Conservation (phyloP, 257 asterid genomes). For the Primulina huaijiensis region DNA sequence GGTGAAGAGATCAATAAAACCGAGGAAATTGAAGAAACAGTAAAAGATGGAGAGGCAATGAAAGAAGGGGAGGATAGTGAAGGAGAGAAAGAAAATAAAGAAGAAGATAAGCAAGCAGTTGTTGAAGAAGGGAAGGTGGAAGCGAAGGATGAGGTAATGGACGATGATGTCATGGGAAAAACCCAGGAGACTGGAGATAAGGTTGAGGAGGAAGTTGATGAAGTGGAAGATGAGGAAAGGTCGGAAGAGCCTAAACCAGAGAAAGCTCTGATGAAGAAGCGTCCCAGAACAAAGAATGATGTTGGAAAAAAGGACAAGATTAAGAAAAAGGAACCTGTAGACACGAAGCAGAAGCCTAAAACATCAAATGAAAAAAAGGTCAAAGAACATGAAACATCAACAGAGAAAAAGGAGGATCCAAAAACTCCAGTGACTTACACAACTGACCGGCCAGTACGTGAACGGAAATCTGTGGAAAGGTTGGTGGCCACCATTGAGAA, state of each 20-base stretch:
- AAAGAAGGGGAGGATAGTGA: slow-evolving; percentile 19
- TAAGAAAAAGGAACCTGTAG: slow-evolving; percentile 44
- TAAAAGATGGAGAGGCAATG: slow-evolving; percentile 25
- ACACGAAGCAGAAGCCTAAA: slow-evolving; percentile 31
- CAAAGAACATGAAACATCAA: background rate
- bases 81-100: background rate
- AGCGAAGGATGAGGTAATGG: slow-evolving; percentile 16
- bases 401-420: slow-evolving; percentile 34
- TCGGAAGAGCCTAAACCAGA: slow-evolving; percentile 35
- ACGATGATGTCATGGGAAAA: slow-evolving; percentile 27
- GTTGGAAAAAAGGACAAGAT: slow-evolving; percentile 36
- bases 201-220: slow-evolving; percentile 34
- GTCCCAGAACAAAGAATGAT: slow-evolving; percentile 46
- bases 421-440: slow-evolving; percentile 59
- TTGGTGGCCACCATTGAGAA: slow-evolving; percentile 78
- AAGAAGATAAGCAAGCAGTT: background rate
- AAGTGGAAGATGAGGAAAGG: slow-evolving; percentile 33
- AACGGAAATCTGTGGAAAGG: slow-evolving; percentile 89
- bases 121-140: slow-evolving; percentile 1
- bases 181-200: slow-evolving; percentile 28
- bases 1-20: slow-evolving; percentile 36
- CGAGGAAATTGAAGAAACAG: slow-evolving; percentile 25
- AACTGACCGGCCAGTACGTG: slow-evolving; percentile 84
- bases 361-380: slow-evolving; percentile 32
- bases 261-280: slow-evolving; percentile 46